Conservation (phyloP, 192 early-diverging fungal species). For the Coemansia sp. region DNA sequence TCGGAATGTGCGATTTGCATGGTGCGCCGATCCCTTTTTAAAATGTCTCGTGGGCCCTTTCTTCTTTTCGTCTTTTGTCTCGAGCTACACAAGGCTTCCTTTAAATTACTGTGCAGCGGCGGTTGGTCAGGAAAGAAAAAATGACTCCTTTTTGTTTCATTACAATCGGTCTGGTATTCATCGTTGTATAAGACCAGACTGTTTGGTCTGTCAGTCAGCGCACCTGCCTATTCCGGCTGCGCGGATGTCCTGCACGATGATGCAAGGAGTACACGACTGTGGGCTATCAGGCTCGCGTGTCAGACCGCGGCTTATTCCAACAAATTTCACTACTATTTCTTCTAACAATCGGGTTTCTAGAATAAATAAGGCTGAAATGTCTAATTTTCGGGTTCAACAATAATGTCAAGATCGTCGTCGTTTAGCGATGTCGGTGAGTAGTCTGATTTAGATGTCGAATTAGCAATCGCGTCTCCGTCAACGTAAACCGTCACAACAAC, state of each 20-base stretch:
- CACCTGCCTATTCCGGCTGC: background rate
- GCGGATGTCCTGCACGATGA: background rate
- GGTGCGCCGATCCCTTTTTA: background rate
- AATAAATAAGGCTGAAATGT: no score
- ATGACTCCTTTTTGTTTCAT: background rate
- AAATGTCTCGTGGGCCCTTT: background rate
- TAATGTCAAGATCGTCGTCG: conserved; percentile 4
- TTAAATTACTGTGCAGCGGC: background rate
- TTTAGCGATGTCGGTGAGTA: background rate
- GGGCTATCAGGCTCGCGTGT: background rate
- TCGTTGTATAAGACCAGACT: background rate
- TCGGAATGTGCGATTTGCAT: background rate
- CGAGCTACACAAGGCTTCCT: background rate
- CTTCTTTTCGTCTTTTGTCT: background rate
- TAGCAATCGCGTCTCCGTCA: conserved; percentile 6
- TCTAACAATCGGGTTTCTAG: no score
- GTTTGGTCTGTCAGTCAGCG: no score
- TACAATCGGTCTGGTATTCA: background rate
- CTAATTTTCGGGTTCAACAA: background rate
- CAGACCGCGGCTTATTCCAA: no score
- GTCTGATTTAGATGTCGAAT: background rate
- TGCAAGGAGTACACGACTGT: background rate
- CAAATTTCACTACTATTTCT: no score
- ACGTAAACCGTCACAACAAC: conserved; percentile 9
- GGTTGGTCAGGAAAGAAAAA: background rate